phyloP scores from a whole-genome alignment of 1,284 basidiomycete species.

The Somion occarium region DNA sequence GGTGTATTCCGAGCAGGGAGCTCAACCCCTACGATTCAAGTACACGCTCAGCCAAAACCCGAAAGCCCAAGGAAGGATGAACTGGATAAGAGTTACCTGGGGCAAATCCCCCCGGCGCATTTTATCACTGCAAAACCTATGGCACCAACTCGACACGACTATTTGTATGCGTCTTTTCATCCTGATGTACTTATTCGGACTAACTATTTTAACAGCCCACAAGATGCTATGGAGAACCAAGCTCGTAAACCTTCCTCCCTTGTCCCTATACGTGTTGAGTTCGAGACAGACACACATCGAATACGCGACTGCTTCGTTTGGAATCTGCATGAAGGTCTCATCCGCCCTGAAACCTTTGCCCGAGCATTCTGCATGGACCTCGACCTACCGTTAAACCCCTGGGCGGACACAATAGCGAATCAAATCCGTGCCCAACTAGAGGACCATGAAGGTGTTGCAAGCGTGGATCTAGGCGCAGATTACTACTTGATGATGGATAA shows the following conservation, averaged over 20 bases:
- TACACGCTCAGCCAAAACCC: conserved; percentile 9
- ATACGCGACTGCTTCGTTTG: conserved; percentile 97
- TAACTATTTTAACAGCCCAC: conserved; percentile 39
- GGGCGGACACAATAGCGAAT: conserved; percentile 76
- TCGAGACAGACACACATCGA: conserved; percentile 88
- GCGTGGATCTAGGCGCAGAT: conserved; percentile 41
- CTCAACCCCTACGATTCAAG: conserved; percentile 15
- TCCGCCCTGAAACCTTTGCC: conserved; percentile 84
- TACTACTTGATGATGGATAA: not conserved
- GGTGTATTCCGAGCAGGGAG: conserved; percentile 27
- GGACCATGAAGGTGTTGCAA: conserved; percentile 77
- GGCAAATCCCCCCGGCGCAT: conserved; percentile 77
- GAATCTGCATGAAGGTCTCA: conserved; percentile 82
- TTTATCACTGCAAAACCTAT: conserved; percentile 66
- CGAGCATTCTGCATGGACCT: conserved; percentile 85
- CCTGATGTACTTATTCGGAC: conserved; percentile 3
- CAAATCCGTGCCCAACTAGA: conserved; percentile 90
- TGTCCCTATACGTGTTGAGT: conserved; percentile 91
- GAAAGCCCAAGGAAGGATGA: conserved; percentile 45
- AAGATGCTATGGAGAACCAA: conserved; percentile 61
- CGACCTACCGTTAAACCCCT: conserved; percentile 64
- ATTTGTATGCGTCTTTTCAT: conserved; percentile 22
- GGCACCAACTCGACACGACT: conserved; percentile 59
- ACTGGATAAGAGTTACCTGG: conserved; percentile 85
- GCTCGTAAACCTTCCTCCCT: conserved; percentile 65